A percentile compares a stretch with the other conserved stretches of the same genome.
Evolutionary conservation across 441 rosid genomes (phyloP).

Genomic region (Breynia disticha): DNA sequence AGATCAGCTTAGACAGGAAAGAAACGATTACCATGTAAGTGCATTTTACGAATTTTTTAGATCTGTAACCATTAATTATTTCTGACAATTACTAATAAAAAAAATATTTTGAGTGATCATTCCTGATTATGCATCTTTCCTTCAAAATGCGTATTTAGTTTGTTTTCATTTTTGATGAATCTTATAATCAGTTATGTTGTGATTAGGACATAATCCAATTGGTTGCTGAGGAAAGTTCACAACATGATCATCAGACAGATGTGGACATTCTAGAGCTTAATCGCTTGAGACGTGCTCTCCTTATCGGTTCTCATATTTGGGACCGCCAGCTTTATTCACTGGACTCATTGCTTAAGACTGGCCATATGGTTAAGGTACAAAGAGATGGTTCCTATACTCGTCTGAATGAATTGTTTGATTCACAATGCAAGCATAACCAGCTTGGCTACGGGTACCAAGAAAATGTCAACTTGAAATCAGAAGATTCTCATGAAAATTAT

Average conservation of each 20-base stretch:
- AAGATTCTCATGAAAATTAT: slow-evolving; percentile 21
- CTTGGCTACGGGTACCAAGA: slow-evolving; percentile 17
- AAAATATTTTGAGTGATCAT: too few relatives aligned
- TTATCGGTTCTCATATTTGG: slow-evolving; percentile 73
- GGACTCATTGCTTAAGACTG: slow-evolving; percentile 46
- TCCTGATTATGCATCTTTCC: not conserved
- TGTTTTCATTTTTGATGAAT: not conserved
- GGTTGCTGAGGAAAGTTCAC: slow-evolving; percentile 28
- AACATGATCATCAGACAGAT: slow-evolving; percentile 24
- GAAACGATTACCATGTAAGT: slow-evolving; percentile 58
- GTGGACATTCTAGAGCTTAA: slow-evolving; percentile 77
- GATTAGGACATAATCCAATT: slow-evolving; percentile 52
- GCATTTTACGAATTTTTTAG: slow-evolving; percentile 2
- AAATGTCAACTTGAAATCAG: slow-evolving; percentile 21
- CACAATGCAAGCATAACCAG: slow-evolving; percentile 19
- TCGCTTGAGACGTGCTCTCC: slow-evolving; percentile 49
- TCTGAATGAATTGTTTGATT: slow-evolving; percentile 25
- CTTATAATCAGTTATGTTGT: slow-evolving; percentile 12
- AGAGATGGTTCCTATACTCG: slow-evolving; percentile 23
- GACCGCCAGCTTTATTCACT: slow-evolving; percentile 58
- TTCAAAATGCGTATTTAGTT: slow-evolving; percentile 1
- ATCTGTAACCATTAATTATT: slow-evolving; percentile 4
- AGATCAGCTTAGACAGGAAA: slow-evolving; percentile 58
- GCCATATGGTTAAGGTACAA: slow-evolving; percentile 26
- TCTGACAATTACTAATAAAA: too few relatives aligned